phyloP scores from a whole-genome alignment of 2,329 filamentous ascomycete genomes.

The Lecanoromycetidae sp. region DNA sequence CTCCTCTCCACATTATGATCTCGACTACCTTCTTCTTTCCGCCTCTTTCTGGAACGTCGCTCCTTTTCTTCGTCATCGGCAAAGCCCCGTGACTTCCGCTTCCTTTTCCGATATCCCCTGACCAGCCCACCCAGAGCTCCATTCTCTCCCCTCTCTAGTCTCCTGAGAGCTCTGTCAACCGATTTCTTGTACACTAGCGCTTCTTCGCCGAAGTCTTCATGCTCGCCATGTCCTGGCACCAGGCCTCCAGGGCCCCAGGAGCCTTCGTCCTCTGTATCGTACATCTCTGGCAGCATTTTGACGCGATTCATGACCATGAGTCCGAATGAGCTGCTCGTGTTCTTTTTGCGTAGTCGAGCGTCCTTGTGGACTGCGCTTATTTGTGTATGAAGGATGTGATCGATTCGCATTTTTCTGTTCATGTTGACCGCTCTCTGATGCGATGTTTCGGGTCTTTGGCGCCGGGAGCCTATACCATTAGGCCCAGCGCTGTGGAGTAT shows the following conservation, averaged over 20 bases:
- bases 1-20: not conserved
- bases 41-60: constrained; percentile 2
- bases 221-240: constrained; percentile 29
- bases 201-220: constrained; percentile 38
- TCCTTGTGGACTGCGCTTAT: constrained; percentile 30
- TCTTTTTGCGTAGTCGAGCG: constrained; percentile 28
- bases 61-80: constrained; percentile 1
- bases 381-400: constrained; percentile 33
- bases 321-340: constrained; percentile 25
- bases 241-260: constrained; percentile 34
- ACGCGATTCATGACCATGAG: constrained; percentile 31
- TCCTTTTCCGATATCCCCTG: constrained; percentile 8
- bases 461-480: constrained; percentile 23
- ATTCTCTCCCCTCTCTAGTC: constrained; percentile 14
- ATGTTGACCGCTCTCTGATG: constrained; percentile 39
- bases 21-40: not conserved
- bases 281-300: constrained; percentile 31
- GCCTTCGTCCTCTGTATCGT: constrained; percentile 36
- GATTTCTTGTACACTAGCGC: constrained; percentile 21
- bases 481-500: constrained; percentile 25
- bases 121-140: constrained; percentile 8
- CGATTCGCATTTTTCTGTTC: constrained; percentile 36
- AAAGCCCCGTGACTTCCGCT: constrained; percentile 1
- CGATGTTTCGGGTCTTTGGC: constrained; percentile 37
- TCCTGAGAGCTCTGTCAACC: constrained; percentile 16